phyloP scores from a whole-genome alignment of 2,329 filamentous ascomycete genomes.

The Westerdykella aurantiaca region DNA sequence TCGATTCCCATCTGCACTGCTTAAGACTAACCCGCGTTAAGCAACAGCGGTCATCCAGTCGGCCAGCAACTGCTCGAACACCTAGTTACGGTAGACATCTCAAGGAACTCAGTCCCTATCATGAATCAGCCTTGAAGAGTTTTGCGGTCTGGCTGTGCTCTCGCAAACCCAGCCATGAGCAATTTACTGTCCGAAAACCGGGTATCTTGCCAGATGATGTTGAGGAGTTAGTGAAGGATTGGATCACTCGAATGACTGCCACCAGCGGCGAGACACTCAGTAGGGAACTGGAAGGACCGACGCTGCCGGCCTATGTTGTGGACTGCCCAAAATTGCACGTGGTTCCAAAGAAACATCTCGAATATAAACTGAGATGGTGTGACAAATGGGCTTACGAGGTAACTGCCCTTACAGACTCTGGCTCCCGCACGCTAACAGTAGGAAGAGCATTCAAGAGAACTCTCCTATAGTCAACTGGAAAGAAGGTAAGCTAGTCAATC shows the following conservation, averaged over 20 bases:
- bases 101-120: conserved; percentile 11
- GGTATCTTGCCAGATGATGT: conserved; percentile 9
- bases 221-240: conserved; percentile 22
- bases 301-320: conserved; percentile 26
- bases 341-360: conserved; percentile 24
- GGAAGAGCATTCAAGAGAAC: conserved; percentile 14
- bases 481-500: conserved; percentile 12
- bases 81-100: conserved; percentile 14
- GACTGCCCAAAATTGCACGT: conserved; percentile 33
- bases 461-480: conserved; percentile 23
- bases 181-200: conserved; percentile 6
- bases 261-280: conserved; percentile 11
- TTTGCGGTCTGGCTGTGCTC: conserved; percentile 15
- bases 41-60: conserved; percentile 6
- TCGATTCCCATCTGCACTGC: neutral
- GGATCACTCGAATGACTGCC: conserved; percentile 21
- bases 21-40: neutral
- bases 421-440: conserved; percentile 2
- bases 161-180: conserved; percentile 10
- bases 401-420: conserved; percentile 1
- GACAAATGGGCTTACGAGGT: conserved; percentile 32
- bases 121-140: conserved; percentile 9
- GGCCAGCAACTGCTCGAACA: conserved; percentile 6
- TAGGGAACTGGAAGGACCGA: conserved; percentile 10
- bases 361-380: conserved; percentile 25